phyloP scores from a whole-genome alignment of 345 rosid species.

The Brassica napus region DNA sequence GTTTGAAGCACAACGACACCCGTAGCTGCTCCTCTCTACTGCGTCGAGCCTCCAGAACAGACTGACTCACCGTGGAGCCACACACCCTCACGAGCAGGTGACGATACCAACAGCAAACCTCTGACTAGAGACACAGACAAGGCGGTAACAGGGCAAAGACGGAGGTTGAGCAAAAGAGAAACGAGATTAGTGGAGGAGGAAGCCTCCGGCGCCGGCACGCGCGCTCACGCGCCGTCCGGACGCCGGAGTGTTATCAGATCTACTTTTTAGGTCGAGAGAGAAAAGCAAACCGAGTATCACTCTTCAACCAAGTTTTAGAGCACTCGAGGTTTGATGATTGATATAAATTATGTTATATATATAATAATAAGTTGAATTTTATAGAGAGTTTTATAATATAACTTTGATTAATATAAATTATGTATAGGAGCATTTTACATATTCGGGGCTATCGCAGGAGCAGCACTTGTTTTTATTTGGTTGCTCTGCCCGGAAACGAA shows the following conservation, averaged over 20 bases:
- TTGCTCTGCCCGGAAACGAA: no score
- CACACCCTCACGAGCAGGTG: not conserved
- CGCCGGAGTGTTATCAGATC: no score
- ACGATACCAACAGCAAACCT: not conserved
- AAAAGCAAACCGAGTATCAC: no score
- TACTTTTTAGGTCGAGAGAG: no score
- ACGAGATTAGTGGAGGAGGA: not conserved
- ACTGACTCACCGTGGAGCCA: not conserved
- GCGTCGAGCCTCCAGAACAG: not conserved
- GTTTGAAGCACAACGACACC: not conserved
- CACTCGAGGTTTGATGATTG: slow-evolving; percentile 33
- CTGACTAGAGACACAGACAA: not conserved
- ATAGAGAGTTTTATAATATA: not conserved
- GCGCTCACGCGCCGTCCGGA: no score
- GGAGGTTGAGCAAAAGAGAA: not conserved
- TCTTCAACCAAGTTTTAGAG: slow-evolving; percentile 23
- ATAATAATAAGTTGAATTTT: not conserved
- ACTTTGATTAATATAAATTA: not conserved
- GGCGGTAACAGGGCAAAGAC: not conserved
- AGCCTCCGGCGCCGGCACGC: no score
- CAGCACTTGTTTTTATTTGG: not conserved
- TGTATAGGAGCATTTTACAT: slow-evolving; percentile 33
- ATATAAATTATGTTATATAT: no score
- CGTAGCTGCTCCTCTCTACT: not conserved
- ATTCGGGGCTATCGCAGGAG: slow-evolving; percentile 20